Evolutionary conservation across 2,329 filamentous ascomycete species (phyloP).

Genomic region (Huntiella bhutanensis): DNA sequence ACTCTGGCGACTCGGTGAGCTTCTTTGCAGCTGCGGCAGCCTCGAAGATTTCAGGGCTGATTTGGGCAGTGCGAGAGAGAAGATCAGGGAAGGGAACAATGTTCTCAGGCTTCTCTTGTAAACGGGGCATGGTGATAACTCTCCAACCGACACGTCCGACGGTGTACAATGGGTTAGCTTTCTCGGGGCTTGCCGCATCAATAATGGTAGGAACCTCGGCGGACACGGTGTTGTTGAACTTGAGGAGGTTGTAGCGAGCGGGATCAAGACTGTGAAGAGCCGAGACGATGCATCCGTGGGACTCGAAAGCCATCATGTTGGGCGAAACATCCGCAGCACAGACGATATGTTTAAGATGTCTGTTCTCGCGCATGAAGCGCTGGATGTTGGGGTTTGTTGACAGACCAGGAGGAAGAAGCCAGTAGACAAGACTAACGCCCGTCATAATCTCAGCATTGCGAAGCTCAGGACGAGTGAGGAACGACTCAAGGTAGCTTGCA

Average conservation of each 20-base stretch:
- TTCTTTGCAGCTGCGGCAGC: slow-evolving; percentile 32
- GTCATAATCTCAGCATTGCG: slow-evolving; percentile 38
- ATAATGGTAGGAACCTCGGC: slow-evolving; percentile 11
- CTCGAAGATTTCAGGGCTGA: slow-evolving; percentile 25
- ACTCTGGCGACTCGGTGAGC: slow-evolving; percentile 23
- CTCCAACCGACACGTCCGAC: slow-evolving; percentile 26
- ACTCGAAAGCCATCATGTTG: slow-evolving; percentile 55
- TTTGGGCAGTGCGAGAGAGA: slow-evolving; percentile 24
- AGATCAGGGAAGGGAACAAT: slow-evolving; percentile 28
- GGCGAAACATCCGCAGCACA: slow-evolving; percentile 56
- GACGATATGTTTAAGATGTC: slow-evolving; percentile 52
- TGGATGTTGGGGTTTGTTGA: slow-evolving; percentile 41
- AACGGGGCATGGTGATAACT: slow-evolving; percentile 28
- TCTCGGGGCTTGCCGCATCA: not conserved
- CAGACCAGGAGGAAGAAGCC: slow-evolving; percentile 60
- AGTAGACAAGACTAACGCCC: slow-evolving; percentile 50
- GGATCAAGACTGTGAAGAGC: slow-evolving; percentile 55
- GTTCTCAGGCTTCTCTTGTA: slow-evolving; percentile 26
- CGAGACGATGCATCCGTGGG: slow-evolving; percentile 45
- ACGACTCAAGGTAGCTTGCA: slow-evolving; percentile 45
- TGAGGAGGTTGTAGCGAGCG: slow-evolving; percentile 51
- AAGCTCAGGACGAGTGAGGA: slow-evolving; percentile 59
- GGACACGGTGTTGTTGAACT: slow-evolving; percentile 37
- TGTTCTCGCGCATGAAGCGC: slow-evolving; percentile 47
- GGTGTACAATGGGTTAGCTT: slow-evolving; percentile 16